Percentiles rank a stretch among this genome's conserved stretches.
phyloP scores from a whole-genome alignment of 2,329 filamentous ascomycete species.

The Penicillium fuscoglaucum region DNA sequence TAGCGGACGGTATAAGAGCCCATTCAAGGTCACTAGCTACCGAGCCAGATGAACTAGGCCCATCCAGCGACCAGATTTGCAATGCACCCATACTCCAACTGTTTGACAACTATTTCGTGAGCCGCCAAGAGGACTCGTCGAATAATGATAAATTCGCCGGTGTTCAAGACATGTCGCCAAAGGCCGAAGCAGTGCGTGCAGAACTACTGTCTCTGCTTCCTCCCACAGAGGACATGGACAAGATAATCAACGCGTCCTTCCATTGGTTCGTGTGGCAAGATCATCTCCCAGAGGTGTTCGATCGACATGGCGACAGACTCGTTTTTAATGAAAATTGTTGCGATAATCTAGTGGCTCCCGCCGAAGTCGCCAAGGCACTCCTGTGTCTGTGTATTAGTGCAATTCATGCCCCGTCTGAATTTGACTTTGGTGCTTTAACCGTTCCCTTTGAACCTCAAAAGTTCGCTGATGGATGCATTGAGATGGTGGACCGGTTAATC shows the following conservation, averaged over 20 bases:
- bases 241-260: constrained; percentile 33
- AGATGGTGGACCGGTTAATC: constrained; percentile 50
- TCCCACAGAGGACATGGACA: constrained; percentile 31
- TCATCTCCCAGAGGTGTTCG: constrained; percentile 36
- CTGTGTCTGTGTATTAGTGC: constrained; percentile 48
- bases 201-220: constrained; percentile 40
- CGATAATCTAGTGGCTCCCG: constrained; percentile 32
- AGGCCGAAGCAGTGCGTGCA: constrained; percentile 27
- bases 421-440: constrained; percentile 39
- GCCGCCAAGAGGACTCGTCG: constrained; percentile 31
- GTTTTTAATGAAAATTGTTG: background rate
- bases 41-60: constrained; percentile 24
- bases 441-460: constrained; percentile 44
- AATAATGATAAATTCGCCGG: constrained; percentile 27
- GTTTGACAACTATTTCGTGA: constrained; percentile 42
- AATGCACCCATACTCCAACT: constrained; percentile 40
- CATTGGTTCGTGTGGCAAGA: constrained; percentile 36
- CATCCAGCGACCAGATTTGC: constrained; percentile 31
- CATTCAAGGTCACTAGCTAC: constrained; percentile 11
- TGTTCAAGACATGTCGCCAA: constrained; percentile 28
- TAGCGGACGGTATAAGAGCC: constrained; percentile 3
- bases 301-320: constrained; percentile 16
- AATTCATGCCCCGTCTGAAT: constrained; percentile 43
- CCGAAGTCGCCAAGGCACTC: constrained; percentile 44
- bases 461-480: constrained; percentile 49